These are phyloP conservation scores for Haberlea rhodopensis DNA, from an alignment of 257 asterid species.

Conservation along the genomic window DNA sequence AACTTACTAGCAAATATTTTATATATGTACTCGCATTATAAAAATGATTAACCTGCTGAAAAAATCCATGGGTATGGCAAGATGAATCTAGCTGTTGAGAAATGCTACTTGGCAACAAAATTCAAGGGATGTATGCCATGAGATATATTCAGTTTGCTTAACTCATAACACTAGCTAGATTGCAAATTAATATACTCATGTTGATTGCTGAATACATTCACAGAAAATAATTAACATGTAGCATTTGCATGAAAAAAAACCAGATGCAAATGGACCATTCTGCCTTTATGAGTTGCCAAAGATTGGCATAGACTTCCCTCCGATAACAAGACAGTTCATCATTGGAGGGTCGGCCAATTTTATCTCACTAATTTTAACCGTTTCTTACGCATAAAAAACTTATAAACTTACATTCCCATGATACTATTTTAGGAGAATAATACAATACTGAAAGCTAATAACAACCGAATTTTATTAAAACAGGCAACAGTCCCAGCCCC, in stretches of 20 bases:
- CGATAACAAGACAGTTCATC: not conserved
- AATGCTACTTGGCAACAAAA: not conserved
- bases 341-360: not conserved
- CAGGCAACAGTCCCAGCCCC: too few species aligned
- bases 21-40: too few species aligned
- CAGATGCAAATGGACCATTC: not conserved
- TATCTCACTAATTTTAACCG: not conserved
- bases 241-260: not conserved
- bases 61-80: not conserved
- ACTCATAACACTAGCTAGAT: not conserved
- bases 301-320: too few species aligned
- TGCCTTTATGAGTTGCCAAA: not conserved
- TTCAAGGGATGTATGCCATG: not conserved
- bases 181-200: slow-evolving; percentile 10
- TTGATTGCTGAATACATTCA: too few species aligned
- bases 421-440: too few species aligned
- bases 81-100: not conserved
- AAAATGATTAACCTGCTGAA: too few species aligned
- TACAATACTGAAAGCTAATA: not conserved
- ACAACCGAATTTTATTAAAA: not conserved
- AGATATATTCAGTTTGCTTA: not conserved
- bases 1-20: too few species aligned
- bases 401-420: not conserved
- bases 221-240: not conserved
- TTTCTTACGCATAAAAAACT: not conserved